Evolutionary conservation across 179 eudicot genomes (phyloP).

Genomic region (Monotropa hypopitys): DNA sequence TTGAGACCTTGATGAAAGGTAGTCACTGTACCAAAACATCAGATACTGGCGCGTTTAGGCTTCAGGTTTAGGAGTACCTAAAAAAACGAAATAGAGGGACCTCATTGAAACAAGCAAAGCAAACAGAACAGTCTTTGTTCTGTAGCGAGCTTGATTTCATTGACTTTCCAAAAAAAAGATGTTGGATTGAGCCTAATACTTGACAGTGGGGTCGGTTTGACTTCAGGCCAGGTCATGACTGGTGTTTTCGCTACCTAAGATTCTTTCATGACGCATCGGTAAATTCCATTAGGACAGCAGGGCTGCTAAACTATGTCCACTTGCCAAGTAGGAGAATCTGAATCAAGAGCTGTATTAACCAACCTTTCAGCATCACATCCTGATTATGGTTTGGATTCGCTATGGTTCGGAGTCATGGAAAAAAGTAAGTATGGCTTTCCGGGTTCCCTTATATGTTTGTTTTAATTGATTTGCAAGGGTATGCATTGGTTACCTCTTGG

Average conservation of each 20-base stretch:
- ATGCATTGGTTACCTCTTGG: background rate
- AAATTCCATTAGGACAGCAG: background rate
- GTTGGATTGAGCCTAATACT: background rate
- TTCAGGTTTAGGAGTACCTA: background rate
- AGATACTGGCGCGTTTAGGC: background rate
- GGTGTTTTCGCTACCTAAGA: background rate
- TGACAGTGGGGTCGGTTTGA: background rate
- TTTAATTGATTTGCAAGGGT: background rate
- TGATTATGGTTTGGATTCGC: background rate
- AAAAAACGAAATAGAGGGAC: background rate
- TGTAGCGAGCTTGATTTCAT: background rate
- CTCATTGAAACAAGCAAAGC: background rate
- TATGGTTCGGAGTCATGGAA: background rate
- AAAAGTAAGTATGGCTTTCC: background rate
- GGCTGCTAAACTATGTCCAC: background rate
- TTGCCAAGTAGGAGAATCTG: slow-evolving; percentile 1
- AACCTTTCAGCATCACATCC: background rate
- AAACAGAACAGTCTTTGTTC: background rate
- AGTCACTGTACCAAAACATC: slow-evolving; percentile 7
- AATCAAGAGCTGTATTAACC: background rate
- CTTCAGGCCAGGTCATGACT: background rate
- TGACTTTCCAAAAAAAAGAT: background rate
- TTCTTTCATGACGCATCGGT: background rate
- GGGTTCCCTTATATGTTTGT: background rate
- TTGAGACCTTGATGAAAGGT: background rate